Percentiles rank a stretch among this genome's conserved stretches.
These are phyloP conservation scores for Linaria vulgaris DNA, from an alignment of 257 asterid genomes.

Conservation along the genomic window DNA sequence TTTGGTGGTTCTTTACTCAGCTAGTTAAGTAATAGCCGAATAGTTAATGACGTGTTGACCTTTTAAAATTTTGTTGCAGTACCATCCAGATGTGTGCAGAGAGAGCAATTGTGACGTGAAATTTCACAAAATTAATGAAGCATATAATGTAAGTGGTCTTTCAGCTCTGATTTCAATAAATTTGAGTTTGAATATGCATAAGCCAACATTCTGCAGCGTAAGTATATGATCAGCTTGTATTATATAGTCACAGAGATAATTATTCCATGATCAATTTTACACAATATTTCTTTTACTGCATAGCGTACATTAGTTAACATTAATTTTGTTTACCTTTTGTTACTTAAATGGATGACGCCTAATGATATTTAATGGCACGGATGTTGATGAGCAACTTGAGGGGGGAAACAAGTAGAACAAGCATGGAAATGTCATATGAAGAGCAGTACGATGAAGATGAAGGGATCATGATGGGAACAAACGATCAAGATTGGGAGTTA, in stretches of 20 bases:
- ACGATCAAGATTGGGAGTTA: constrained; percentile 55
- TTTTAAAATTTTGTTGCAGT: constrained; percentile 16
- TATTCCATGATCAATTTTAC: too few species aligned
- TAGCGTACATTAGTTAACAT: neutral
- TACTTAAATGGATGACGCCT: too few species aligned
- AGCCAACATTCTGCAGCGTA: too few species aligned
- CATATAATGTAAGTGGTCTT: constrained; percentile 19
- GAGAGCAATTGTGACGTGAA: constrained; percentile 15
- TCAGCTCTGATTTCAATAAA: neutral
- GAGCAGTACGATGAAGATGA: constrained; percentile 23
- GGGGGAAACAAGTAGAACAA: constrained; percentile 35
- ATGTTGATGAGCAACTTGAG: constrained; percentile 63
- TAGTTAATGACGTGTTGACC: neutral
- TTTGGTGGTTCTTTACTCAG: neutral
- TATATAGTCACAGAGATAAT: too few species aligned
- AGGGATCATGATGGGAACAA: constrained; percentile 35
- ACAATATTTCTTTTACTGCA: neutral
- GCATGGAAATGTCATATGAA: constrained; percentile 24
- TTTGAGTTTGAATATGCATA: too few species aligned
- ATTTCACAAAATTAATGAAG: constrained; percentile 20
- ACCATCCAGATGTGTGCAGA: constrained; percentile 26
- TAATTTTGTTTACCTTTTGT: neutral
- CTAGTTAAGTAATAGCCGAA: neutral
- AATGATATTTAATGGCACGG: constrained; percentile 41
- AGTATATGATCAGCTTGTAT: too few species aligned